Evolutionary conservation across 2,329 filamentous ascomycete genomes (phyloP), one percentile per base, ranked within the genome.

Genomic region (Fusarium succisae): DNA sequence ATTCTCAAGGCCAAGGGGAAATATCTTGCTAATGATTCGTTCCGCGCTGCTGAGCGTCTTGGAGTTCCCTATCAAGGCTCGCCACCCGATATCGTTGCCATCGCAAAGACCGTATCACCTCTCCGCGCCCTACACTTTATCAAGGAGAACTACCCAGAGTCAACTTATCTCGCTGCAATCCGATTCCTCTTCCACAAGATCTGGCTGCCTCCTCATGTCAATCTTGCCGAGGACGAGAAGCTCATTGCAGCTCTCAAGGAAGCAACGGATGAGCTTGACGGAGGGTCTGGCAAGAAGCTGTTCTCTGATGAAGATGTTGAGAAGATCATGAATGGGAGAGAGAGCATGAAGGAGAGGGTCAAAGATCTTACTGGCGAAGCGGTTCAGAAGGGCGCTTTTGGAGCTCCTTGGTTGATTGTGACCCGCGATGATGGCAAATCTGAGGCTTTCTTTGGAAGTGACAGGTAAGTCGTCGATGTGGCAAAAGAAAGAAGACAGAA

Each of bases 381-480:
- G 1, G 80, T 94, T 22, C 87, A 89, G 43, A 84, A 83, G 56
- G 93, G 93, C 0, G 93, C 93, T 0, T 96, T 93, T 81, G 94
- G 94, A 0, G 90, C 90, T 56, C 94, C 94, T 4, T 96, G 93
- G 93, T 85, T 93, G 69, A 91, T 90, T 87, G 93, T 91, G 7
- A 86, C 85, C 24, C 90, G 92, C 75, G 80, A 78, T 4, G 80
- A 87, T 70, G 91, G 91, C 1, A 81, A 86, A 63, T 86, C 86
- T 55, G 91, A 93, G 83, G 89, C 91, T 0, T 94, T 95, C 80
- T 95, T 95, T 81, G 93, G 93, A 6, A 94, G 92, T 82, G 93
- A 95, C 82, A 84, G 90, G 89, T 83, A 63, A 71, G 78, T 76
- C 28, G 17, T 12, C 14, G 10, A 15, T 17, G 13, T n/a, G 11